Conservation (phyloP, 2,329 filamentous ascomycete genomes). For the Elsinoe fawcettii region DNA sequence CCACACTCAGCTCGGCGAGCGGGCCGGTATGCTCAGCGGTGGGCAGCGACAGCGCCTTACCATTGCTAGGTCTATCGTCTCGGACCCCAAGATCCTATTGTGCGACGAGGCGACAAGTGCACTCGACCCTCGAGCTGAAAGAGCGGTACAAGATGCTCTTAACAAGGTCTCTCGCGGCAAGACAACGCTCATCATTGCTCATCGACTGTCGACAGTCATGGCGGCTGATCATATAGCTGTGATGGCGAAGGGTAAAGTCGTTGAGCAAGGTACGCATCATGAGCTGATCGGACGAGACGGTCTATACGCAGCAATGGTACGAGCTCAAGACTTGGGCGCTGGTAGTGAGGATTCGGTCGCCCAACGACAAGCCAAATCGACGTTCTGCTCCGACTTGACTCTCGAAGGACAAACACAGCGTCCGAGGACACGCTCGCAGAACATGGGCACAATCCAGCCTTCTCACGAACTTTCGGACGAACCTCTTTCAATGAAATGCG, state of each 20-base stretch:
- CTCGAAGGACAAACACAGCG: background rate
- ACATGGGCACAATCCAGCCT: background rate
- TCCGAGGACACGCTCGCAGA: background rate
- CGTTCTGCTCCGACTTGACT: too few species aligned
- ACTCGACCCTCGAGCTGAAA: constrained; percentile 30
- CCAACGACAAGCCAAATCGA: background rate
- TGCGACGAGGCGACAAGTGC: constrained; percentile 33
- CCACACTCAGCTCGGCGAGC: constrained; percentile 29
- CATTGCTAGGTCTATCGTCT: constrained; percentile 32
- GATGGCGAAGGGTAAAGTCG: constrained; percentile 35
- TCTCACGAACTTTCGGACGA: background rate
- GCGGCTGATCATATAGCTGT: constrained; percentile 41
- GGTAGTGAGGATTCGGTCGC: constrained; percentile 8
- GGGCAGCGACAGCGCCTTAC: constrained; percentile 31
- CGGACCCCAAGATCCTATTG: constrained; percentile 29
- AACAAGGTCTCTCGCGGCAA: constrained; percentile 26
- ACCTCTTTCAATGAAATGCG: background rate
- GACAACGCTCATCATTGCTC: constrained; percentile 36
- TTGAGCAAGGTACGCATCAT: constrained; percentile 39
- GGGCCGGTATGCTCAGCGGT: constrained; percentile 29
- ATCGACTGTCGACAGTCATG: constrained; percentile 38
- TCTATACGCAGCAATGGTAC: constrained; percentile 37
- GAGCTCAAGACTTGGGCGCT: constrained; percentile 40
- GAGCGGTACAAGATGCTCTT: constrained; percentile 29
- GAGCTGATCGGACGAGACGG: constrained; percentile 33